Conservation (phyloP, 75 land plant genomes). For the Picea glauca region DNA sequence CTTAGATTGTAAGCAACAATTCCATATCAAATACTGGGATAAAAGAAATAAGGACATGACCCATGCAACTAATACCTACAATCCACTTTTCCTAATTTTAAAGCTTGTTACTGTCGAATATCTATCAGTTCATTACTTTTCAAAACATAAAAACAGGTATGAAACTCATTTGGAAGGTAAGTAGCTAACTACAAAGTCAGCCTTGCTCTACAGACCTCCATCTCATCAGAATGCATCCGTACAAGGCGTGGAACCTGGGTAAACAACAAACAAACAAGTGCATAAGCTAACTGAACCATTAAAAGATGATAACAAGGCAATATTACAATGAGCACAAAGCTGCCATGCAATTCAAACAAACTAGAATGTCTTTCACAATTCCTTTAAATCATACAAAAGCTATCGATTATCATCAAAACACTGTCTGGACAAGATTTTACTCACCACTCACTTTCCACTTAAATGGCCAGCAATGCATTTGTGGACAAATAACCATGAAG, state of each 20-base stretch:
- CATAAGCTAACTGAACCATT: background rate
- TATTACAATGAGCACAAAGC: background rate
- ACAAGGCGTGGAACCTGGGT: constrained; percentile 89
- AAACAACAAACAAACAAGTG: background rate
- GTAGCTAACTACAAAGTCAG: background rate
- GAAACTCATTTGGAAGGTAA: background rate
- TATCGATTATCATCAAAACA: background rate
- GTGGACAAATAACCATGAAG: too few species aligned
- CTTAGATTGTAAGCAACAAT: background rate
- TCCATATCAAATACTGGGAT: background rate
- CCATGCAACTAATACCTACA: background rate
- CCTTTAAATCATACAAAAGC: background rate
- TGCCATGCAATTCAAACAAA: background rate
- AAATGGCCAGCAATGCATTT: background rate
- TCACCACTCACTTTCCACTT: background rate
- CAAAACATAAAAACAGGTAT: background rate
- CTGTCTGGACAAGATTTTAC: background rate
- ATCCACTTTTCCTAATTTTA: background rate
- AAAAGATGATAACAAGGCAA: background rate
- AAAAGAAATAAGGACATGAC: background rate
- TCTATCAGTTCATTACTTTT: background rate
- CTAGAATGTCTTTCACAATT: background rate
- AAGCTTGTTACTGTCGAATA: background rate
- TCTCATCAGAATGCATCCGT: constrained; percentile 97
- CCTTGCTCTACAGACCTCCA: constrained; percentile 73